phyloP scores from a whole-genome alignment of 495 filamentous ascomycete species.

The Cudoniella acicularis region DNA sequence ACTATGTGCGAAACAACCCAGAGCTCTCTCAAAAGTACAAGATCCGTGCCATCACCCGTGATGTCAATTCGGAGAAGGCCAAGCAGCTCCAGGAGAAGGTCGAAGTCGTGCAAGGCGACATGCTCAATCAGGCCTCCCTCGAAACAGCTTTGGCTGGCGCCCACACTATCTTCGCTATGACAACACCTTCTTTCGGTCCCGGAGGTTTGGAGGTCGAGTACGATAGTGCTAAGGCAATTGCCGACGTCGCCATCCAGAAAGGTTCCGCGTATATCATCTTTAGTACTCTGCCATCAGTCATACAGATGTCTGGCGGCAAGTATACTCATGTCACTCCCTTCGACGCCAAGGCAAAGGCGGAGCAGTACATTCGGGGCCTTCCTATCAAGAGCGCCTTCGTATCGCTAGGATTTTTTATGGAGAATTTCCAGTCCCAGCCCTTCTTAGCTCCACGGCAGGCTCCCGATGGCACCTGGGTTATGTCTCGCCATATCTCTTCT shows the following conservation, averaged over 20 bases:
- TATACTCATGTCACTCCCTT: slow-evolving; percentile 37
- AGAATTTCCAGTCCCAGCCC: slow-evolving; percentile 34
- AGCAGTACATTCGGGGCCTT: slow-evolving; percentile 38
- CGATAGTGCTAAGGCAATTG: slow-evolving; percentile 40
- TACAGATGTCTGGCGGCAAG: slow-evolving; percentile 34
- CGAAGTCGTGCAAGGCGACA: slow-evolving; percentile 35
- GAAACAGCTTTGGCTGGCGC: slow-evolving; percentile 37
- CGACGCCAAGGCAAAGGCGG: slow-evolving; percentile 41
- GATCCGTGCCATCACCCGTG: slow-evolving; percentile 50
- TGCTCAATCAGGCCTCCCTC: slow-evolving; percentile 35
- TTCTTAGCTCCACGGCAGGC: slow-evolving; percentile 27
- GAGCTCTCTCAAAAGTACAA: slow-evolving; percentile 42
- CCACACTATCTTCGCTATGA: slow-evolving; percentile 49
- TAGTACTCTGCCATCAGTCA: slow-evolving; percentile 38
- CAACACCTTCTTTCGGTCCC: slow-evolving; percentile 34
- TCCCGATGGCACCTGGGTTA: slow-evolving; percentile 31
- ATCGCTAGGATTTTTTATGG: slow-evolving; percentile 44
- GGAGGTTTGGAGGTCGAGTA: slow-evolving; percentile 35
- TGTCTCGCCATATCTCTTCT: slow-evolving; percentile 27
- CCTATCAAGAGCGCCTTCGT: slow-evolving; percentile 42
- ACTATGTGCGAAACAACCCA: slow-evolving; percentile 44
- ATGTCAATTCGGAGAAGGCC: slow-evolving; percentile 26
- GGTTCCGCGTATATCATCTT: slow-evolving; percentile 50
- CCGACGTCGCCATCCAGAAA: slow-evolving; percentile 40
- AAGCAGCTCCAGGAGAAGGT: slow-evolving; percentile 29